Base-by-base conservation (phyloP, 805 yeast genomes). In the Teunomyces kruisii region DNA sequence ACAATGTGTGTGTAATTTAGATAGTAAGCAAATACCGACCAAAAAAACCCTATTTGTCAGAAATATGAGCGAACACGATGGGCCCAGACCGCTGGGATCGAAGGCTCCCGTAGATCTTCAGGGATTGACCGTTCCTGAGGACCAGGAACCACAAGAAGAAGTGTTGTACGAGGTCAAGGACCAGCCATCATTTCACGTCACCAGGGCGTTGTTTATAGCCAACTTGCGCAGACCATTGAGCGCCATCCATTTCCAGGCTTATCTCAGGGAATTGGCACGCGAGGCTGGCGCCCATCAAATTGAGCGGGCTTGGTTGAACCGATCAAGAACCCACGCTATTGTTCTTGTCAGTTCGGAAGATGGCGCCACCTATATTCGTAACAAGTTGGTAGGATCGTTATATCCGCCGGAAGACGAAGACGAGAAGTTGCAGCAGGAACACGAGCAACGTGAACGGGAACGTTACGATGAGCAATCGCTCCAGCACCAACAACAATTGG, bases 261-360 rank as follows among this genome's bases (percentile, higher is more conserved):
- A 66, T 47, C 47, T 75, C 43, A 62, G 61, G 36, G 57, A 54
- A 12, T 55, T 66, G 39, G 66, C 71, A 3, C 45, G 56, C 14
- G 49, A 44, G 16, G 57, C 49, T 3, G 54, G 55, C 6, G 53
- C 47, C 3, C 58, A 61, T 30, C 49, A 50, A 2, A 57, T 74
- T 22, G 78, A 73, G 48, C 55, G 78, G 39, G 76, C 75, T 4
- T 74, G 79, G 79, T 55, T 74, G 42, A 74, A 69, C 48, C 51
- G 62, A 33, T 52, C 62, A 29, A 51, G 76, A 51, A 61, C 76
- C 6, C 79, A 75, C 50, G 72, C 71, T 26, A 67, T 72, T 26
- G 72, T 75, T 17, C 57, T 74, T 38, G 63, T 67, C 13, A 62
- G 68, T 39, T 66, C 65, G 31, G 66, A 67, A 43, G 66, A 65